Conservation (phyloP, 768 basidiomycete species). For the Agaricus blazei region DNA sequence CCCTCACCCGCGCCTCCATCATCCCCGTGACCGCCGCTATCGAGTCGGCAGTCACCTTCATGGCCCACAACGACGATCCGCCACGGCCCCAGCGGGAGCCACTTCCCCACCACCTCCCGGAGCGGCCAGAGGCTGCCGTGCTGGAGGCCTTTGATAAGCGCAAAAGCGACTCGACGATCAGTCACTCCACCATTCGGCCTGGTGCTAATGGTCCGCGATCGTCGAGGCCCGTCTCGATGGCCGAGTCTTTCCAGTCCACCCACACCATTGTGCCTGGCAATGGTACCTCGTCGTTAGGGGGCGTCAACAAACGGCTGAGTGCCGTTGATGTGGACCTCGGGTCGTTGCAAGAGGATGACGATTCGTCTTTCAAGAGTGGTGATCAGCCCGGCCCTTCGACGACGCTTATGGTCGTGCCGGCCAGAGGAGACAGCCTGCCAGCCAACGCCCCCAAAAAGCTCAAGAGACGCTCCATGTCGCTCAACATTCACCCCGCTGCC, state of each 20-base stretch:
- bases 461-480: constrained; percentile 63
- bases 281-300: constrained; percentile 7
- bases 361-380: constrained; percentile 10
- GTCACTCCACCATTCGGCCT: constrained; percentile 67
- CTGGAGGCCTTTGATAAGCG: constrained; percentile 41
- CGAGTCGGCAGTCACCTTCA: constrained; percentile 52
- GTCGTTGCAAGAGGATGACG: constrained; percentile 54
- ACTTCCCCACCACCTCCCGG: too few species aligned
- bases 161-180: constrained; percentile 81
- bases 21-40: constrained; percentile 55
- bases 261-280: constrained; percentile 59
- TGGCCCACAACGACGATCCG: constrained; percentile 26
- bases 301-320: constrained; percentile 54
- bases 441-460: constrained; percentile 39
- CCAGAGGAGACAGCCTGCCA: constrained; percentile 18
- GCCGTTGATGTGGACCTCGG: constrained; percentile 65
- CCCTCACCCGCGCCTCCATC: constrained; percentile 38
- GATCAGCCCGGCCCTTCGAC: background rate
- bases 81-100: background rate
- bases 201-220: constrained; percentile 41
- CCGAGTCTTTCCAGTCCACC: constrained; percentile 70
- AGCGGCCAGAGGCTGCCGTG: constrained; percentile 1
- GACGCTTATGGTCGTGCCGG: background rate
- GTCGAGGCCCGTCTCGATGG: constrained; percentile 72
- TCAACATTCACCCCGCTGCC: constrained; percentile 34